Conservation (phyloP, 768 basidiomycete genomes). For the Lactarius akahatsu region DNA sequence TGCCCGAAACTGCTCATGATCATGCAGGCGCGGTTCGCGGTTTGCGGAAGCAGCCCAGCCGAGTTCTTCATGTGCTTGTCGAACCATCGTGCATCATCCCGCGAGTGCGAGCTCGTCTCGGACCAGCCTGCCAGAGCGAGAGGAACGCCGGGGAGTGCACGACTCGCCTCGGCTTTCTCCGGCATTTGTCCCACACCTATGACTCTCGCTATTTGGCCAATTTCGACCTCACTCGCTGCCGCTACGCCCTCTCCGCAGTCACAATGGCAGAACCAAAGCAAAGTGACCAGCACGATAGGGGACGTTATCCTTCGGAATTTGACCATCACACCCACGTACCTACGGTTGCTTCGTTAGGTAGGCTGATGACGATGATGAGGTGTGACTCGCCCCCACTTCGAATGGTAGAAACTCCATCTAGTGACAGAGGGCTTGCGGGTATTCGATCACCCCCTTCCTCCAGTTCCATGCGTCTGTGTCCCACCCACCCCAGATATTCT, state of each 20-base stretch:
- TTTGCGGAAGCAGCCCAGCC: conserved; percentile 56
- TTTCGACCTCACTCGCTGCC: too few relatives aligned
- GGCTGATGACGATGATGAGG: too few relatives aligned
- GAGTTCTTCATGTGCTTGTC: conserved; percentile 55
- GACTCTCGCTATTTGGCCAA: conserved; percentile 31
- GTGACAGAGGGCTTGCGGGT: neutral
- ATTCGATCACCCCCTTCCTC: too few relatives aligned
- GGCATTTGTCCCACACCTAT: neutral
- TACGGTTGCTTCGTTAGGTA: too few relatives aligned
- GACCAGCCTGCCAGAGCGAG: neutral
- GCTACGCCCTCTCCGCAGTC: too few relatives aligned
- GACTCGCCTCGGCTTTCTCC: too few relatives aligned
- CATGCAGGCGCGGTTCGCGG: conserved; percentile 70
- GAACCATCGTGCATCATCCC: conserved; percentile 20
- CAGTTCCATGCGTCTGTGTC: too few relatives aligned
- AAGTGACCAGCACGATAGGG: too few relatives aligned
- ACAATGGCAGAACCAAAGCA: neutral
- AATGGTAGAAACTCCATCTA: too few relatives aligned
- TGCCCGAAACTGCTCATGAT: conserved; percentile 66
- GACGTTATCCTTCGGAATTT: too few relatives aligned
- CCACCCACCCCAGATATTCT: neutral
- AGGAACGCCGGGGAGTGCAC: neutral
- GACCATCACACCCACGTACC: too few relatives aligned
- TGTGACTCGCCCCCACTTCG: conserved; percentile 9
- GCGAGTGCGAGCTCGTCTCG: neutral